Evolutionary conservation across 192 early-diverging fungal genomes (phyloP), one percentile per base, ranked within the genome.

Genomic region (Kappamyces sp.): DNA sequence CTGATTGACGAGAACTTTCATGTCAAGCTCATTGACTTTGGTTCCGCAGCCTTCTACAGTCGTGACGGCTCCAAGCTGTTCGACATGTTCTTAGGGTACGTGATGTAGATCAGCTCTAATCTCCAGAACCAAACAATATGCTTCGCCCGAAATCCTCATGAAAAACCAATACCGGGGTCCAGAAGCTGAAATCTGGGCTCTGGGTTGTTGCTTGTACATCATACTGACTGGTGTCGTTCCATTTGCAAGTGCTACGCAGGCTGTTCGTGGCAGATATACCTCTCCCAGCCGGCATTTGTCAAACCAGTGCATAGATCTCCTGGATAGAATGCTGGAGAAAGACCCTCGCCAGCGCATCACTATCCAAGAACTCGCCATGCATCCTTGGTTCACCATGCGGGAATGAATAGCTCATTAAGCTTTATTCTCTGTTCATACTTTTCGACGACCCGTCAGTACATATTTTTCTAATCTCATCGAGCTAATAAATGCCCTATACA

Each of bases 251-350:
- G 51, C 63, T 4, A 40, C 48, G 3, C 71, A 75, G 31, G 64
- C 67, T 3, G 8, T 66, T 1, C 1, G 2, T 5, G n/a, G 46
- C 50, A 43, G 55, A 11, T 66, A 49, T 63, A 59, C 57, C 32
- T 36, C 48, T 43, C 77, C 81, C 9, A 67, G 78, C 41, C 68
- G 74, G 2, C 57, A 62, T 5, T 64, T 79, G 5, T 80, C 78
- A 0, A 22, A 59, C 22, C 60, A 77, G 49, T 83, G 79, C 52
- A 39, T 75, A 15, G 63, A 86, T 48, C 64, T 86, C 15, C 49
- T 91, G 62, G 70, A 77, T 43, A 69, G 78, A 52, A 84, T 91
- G 84, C 61, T 91, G 45, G 71, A 74, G 38, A 84, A 81, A 63
- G 61, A 76, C 49, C 74, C 80, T 5, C 66, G 68, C 4, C 62